A percentile compares a stretch with the other conserved stretches of the same genome.
Evolutionary conservation across 768 basidiomycete genomes (phyloP).

Genomic region (Leucogyrophana mollusca): DNA sequence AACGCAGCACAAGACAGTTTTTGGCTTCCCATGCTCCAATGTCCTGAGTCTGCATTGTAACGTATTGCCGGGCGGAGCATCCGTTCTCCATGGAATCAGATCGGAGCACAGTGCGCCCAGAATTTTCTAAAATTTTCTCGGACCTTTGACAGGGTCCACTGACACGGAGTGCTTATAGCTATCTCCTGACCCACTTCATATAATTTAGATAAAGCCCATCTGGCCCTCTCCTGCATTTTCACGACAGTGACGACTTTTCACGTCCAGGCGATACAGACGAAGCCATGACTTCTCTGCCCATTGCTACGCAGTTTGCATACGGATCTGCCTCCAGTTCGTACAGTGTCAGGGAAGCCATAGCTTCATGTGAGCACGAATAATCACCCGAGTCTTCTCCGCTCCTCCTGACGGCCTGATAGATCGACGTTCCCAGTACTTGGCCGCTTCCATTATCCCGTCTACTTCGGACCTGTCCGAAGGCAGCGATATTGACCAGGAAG

Average conservation of each 20-base stretch:
- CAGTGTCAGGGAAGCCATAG: conserved; percentile 54
- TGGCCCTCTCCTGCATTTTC: too few relatives aligned
- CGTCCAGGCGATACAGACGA: neutral
- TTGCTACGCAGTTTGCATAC: conserved; percentile 33
- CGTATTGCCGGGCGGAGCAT: too few relatives aligned
- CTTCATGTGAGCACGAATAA: conserved; percentile 49
- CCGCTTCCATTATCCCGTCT: conserved; percentile 55
- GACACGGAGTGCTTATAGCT: too few relatives aligned
- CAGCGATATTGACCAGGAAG: conserved; percentile 31
- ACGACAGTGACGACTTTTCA: neutral
- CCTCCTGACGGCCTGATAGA: conserved; percentile 38
- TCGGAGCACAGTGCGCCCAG: too few relatives aligned
- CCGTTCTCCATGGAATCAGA: too few relatives aligned
- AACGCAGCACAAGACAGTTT: too few relatives aligned
- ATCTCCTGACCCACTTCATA: too few relatives aligned
- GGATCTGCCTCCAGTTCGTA: conserved; percentile 49
- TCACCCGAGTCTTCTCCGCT: neutral
- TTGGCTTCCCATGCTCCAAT: too few relatives aligned
- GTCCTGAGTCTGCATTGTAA: too few relatives aligned
- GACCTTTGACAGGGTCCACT: neutral
- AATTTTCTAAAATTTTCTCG: neutral
- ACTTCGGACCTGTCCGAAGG: conserved; percentile 43
- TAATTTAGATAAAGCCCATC: too few relatives aligned
- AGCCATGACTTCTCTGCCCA: conserved; percentile 49
- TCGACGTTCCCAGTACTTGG: conserved; percentile 66